Evolutionary conservation across 768 basidiomycete genomes (phyloP).

Genomic region (Botryobasidium botryosum): DNA sequence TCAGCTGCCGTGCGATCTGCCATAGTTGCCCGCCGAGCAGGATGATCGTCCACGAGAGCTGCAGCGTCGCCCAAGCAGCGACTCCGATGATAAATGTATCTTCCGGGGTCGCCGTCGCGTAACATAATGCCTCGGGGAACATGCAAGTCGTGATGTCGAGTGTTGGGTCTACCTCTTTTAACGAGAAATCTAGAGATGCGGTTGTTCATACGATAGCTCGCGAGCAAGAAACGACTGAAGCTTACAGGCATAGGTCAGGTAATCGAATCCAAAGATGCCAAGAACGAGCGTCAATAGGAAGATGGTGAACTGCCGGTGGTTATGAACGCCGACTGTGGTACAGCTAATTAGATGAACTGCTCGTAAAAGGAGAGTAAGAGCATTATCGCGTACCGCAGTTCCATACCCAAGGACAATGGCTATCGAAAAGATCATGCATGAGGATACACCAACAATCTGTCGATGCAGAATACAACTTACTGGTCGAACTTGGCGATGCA

Average conservation of each 20-base stretch:
- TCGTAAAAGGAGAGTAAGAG: constrained; percentile 9
- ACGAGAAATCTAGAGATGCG: constrained; percentile 1
- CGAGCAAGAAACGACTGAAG: constrained; percentile 10
- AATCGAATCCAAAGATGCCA: constrained; percentile 68
- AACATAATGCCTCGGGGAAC: constrained; percentile 52
- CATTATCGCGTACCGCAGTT: constrained; percentile 91
- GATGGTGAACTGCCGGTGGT: constrained; percentile 91
- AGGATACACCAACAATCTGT: background rate
- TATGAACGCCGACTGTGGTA: constrained; percentile 66
- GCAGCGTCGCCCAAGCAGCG: constrained; percentile 72
- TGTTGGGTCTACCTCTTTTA: constrained; percentile 12
- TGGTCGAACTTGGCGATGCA: constrained; percentile 88
- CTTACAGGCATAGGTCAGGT: constrained; percentile 70
- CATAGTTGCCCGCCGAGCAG: constrained; percentile 75
- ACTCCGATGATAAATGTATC: constrained; percentile 80
- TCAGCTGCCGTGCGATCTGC: constrained; percentile 91
- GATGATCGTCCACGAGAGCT: constrained; percentile 87
- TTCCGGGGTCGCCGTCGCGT: constrained; percentile 34
- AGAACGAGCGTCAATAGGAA: constrained; percentile 76
- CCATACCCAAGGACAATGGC: constrained; percentile 99
- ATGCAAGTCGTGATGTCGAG: constrained; percentile 44
- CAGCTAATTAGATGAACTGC: no score
- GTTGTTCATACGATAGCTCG: constrained; percentile 11
- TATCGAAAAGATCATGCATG: constrained; percentile 17
- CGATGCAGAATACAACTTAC: constrained; percentile 32